A percentile compares a stretch with the other conserved stretches of the same genome.
phyloP scores from a whole-genome alignment of 164 flowering plant species.

The Macadamia tetraphylla region DNA sequence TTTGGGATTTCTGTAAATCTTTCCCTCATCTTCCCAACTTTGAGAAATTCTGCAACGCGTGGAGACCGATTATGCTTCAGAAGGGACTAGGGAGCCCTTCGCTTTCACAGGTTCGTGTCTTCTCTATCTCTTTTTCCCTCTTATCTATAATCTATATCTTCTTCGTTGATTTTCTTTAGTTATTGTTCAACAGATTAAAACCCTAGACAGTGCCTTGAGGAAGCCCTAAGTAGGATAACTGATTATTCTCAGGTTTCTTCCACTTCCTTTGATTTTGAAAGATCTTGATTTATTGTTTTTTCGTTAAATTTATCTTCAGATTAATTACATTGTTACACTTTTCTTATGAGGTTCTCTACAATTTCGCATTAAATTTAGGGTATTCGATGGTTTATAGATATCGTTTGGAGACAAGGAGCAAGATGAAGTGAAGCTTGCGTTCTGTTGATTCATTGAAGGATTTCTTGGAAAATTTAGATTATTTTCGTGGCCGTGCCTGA shows the following conservation, averaged over 20 bases:
- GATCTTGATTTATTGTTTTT: neutral
- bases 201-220: neutral
- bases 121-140: no score
- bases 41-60: no score
- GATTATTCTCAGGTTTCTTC: neutral
- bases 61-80: no score
- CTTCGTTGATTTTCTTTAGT: no score
- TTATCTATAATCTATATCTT: no score
- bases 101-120: no score
- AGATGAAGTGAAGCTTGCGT: neutral
- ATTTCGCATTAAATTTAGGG: neutral
- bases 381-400: neutral
- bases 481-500: neutral
- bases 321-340: neutral
- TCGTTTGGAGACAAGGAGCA: neutral
- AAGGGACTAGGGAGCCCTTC: no score
- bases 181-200: neutral
- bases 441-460: neutral
- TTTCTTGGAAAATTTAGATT: conserved; percentile 2
- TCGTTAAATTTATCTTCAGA: neutral
- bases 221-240: conserved; percentile 9
- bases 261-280: neutral
- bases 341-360: neutral
- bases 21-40: no score
- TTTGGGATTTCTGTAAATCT: no score